phyloP scores from a whole-genome alignment of 208 protist genomes.

The Trypanosoma congolense region DNA sequence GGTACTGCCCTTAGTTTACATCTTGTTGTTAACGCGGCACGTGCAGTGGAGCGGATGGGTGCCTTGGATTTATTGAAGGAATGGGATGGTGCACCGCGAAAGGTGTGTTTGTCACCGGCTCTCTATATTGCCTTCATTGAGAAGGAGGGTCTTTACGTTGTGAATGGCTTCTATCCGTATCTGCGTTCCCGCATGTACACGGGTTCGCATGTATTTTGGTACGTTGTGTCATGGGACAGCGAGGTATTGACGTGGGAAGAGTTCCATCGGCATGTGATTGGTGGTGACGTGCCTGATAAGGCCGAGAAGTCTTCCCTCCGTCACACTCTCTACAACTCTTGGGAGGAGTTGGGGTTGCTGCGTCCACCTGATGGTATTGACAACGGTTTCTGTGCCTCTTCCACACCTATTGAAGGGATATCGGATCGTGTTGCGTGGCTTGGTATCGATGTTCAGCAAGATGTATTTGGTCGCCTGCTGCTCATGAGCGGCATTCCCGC shows the following conservation, averaged over 20 bases:
- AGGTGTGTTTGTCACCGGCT: slow-evolving; percentile 50
- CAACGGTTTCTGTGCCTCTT: slow-evolving; percentile 70
- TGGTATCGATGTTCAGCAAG: slow-evolving; percentile 33
- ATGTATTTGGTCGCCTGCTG: slow-evolving; percentile 62
- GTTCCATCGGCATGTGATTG: slow-evolving; percentile 64
- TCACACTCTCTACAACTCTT: slow-evolving; percentile 39
- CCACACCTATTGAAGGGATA: slow-evolving; percentile 70
- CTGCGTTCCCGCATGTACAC: slow-evolving; percentile 45
- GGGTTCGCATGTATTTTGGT: slow-evolving; percentile 52
- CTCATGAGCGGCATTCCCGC: slow-evolving; percentile 42
- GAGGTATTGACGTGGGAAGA: slow-evolving; percentile 48
- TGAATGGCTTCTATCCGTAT: slow-evolving; percentile 79
- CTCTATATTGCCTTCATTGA: slow-evolving; percentile 70
- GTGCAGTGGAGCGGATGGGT: slow-evolving; percentile 46
- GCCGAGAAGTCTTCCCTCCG: slow-evolving; percentile 48
- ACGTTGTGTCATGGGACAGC: slow-evolving; percentile 52
- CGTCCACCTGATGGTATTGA: slow-evolving; percentile 59
- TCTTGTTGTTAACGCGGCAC: slow-evolving; percentile 62
- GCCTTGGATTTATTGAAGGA: slow-evolving; percentile 29
- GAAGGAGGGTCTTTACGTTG: slow-evolving; percentile 67
- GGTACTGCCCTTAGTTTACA: slow-evolving; percentile 52
- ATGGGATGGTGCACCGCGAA: slow-evolving; percentile 42
- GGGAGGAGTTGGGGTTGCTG: slow-evolving; percentile 53
- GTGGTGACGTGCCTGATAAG: slow-evolving; percentile 40
- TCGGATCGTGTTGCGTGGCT: slow-evolving; percentile 80